phyloP scores from a whole-genome alignment of 2,329 filamentous ascomycete genomes.

The Aspergillus puulaauensis region DNA sequence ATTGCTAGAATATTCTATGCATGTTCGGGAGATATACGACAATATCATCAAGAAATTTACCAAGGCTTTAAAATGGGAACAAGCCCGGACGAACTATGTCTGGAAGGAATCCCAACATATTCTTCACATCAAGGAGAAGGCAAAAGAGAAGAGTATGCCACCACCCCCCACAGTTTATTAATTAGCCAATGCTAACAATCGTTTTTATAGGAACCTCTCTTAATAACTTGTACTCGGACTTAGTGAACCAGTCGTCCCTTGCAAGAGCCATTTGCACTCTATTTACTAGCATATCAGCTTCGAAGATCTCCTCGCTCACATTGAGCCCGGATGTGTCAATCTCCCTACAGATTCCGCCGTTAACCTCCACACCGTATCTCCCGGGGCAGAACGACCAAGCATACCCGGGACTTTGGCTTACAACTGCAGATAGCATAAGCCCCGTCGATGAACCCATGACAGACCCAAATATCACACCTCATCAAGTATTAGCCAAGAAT shows the following conservation, averaged over 20 bases:
- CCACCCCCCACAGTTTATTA: not conserved
- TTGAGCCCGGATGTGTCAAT: slow-evolving; percentile 64
- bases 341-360: slow-evolving; percentile 62
- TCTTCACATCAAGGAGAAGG: slow-evolving; percentile 76
- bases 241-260: slow-evolving; percentile 66
- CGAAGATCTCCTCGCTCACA: slow-evolving; percentile 81
- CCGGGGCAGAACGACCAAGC: slow-evolving; percentile 67
- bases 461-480: slow-evolving; percentile 58
- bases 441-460: slow-evolving; percentile 62
- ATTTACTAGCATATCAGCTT: slow-evolving; percentile 76
- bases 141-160: slow-evolving; percentile 57
- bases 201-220: slow-evolving; percentile 31
- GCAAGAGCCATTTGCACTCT: slow-evolving; percentile 80
- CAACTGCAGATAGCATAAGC: slow-evolving; percentile 78
- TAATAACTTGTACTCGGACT: slow-evolving; percentile 41
- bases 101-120: slow-evolving; percentile 88
- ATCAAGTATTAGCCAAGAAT: slow-evolving; percentile 70
- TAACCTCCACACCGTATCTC: slow-evolving; percentile 69
- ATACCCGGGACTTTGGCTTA: slow-evolving; percentile 78
- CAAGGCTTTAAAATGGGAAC: slow-evolving; percentile 88
- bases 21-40: slow-evolving; percentile 77
- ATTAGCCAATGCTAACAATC: slow-evolving; percentile 13
- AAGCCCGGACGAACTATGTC: slow-evolving; percentile 85
- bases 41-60: slow-evolving; percentile 91
- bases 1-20: slow-evolving; percentile 69